Percentiles rank a stretch among this genome's conserved stretches.
These are phyloP conservation scores for Termitomyces heimii DNA, from an alignment of 768 basidiomycete species.

Conservation along the genomic window DNA sequence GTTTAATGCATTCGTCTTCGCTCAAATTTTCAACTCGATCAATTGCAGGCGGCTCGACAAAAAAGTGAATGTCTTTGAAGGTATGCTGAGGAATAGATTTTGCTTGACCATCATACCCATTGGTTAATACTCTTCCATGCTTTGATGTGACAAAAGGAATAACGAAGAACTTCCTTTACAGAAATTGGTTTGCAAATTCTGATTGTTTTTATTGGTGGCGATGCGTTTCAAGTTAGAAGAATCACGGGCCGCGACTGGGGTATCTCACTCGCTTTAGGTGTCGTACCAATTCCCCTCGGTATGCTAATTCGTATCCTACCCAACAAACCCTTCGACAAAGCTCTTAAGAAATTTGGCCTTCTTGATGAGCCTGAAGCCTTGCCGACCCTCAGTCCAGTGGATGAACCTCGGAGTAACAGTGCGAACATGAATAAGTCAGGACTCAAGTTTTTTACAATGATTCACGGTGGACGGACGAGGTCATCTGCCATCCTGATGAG, in stretches of 20 bases:
- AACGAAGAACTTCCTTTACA: constrained; percentile 18
- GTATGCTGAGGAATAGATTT: constrained; percentile 71
- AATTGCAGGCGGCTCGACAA: constrained; percentile 87
- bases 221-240: constrained; percentile 83
- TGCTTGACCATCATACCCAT: constrained; percentile 84
- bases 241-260: constrained; percentile 88
- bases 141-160: too few relatives aligned
- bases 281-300: constrained; percentile 85
- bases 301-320: constrained; percentile 75
- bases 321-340: constrained; percentile 65
- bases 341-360: constrained; percentile 43
- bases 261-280: constrained; percentile 81
- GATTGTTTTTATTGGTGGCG: constrained; percentile 86
- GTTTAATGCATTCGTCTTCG: constrained; percentile 92
- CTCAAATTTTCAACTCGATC: constrained; percentile 96
- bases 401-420: too few relatives aligned
- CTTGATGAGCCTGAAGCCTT: constrained; percentile 35
- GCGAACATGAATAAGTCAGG: too few relatives aligned
- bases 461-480: too few relatives aligned
- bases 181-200: constrained; percentile 82
- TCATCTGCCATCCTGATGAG: too few relatives aligned
- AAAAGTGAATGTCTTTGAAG: constrained; percentile 84
- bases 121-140: constrained; percentile 42
- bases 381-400: too few relatives aligned
- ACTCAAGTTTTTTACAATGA: too few relatives aligned